Percentiles rank a stretch among this genome's conserved stretches.
Conservation (phyloP, 2,329 filamentous ascomycete species). For the Colletotrichum paranaense region DNA sequence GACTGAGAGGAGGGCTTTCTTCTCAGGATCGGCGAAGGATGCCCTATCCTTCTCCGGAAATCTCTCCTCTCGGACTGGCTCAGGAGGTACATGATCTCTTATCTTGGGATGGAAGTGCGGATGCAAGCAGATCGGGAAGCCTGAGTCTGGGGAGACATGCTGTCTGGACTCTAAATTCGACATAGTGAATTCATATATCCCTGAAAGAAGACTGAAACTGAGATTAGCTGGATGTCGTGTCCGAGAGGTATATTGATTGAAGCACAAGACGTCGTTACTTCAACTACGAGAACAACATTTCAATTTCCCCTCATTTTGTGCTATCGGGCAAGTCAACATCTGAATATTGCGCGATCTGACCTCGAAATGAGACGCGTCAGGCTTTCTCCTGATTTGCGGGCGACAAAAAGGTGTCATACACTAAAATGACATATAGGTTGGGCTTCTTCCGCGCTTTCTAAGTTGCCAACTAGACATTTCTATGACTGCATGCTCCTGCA, state of each 20-base stretch:
- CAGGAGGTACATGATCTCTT: slow-evolving; percentile 51
- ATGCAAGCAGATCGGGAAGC: slow-evolving; percentile 57
- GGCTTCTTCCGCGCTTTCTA: neutral
- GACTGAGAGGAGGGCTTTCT: slow-evolving; percentile 53
- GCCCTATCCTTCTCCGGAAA: slow-evolving; percentile 50
- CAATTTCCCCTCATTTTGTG: neutral
- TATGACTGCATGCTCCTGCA: neutral
- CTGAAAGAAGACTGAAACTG: neutral
- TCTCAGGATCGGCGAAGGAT: slow-evolving; percentile 55
- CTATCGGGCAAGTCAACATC: neutral
- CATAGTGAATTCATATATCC: slow-evolving; percentile 37
- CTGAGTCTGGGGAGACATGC: slow-evolving; percentile 61
- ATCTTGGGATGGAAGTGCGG: slow-evolving; percentile 60
- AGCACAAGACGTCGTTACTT: neutral
- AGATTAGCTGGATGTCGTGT: neutral
- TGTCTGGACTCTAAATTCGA: slow-evolving; percentile 57
- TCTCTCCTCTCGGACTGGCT: slow-evolving; percentile 45
- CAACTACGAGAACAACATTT: neutral
- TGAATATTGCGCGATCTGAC: neutral
- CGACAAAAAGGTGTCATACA: neutral
- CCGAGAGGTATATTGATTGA: neutral
- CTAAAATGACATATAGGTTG: neutral
- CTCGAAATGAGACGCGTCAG: neutral
- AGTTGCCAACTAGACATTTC: neutral
- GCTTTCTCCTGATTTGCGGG: neutral